Conservation (phyloP, 768 basidiomycete species). For the Lactarius hengduanensis region DNA sequence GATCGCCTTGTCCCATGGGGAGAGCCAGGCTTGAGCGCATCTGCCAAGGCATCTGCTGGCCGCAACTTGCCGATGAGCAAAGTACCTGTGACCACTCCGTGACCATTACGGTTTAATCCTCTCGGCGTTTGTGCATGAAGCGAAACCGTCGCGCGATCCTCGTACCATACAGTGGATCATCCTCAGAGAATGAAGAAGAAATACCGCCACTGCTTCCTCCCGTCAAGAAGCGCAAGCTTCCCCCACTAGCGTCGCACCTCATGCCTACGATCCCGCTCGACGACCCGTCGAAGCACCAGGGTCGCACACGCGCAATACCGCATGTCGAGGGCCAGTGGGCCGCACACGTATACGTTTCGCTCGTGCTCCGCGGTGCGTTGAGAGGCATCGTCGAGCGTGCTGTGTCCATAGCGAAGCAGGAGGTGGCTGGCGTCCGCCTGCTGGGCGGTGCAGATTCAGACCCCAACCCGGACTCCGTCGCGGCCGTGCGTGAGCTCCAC, state of each 20-base stretch:
- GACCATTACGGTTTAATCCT: neutral
- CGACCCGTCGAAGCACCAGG: slow-evolving; percentile 80
- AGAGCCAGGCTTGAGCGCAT: too few relatives aligned
- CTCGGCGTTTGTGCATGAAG: slow-evolving; percentile 15
- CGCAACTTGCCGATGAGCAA: neutral
- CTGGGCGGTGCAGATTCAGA: slow-evolving; percentile 35
- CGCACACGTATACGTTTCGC: slow-evolving; percentile 71
- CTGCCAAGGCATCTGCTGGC: too few relatives aligned
- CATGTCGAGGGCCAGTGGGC: slow-evolving; percentile 88
- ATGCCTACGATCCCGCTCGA: slow-evolving; percentile 54
- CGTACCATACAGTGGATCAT: slow-evolving; percentile 23
- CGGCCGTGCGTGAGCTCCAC: slow-evolving; percentile 55
- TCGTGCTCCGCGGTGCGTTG: slow-evolving; percentile 49
- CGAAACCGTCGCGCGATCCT: slow-evolving; percentile 14
- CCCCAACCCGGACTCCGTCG: slow-evolving; percentile 23
- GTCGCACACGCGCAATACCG: slow-evolving; percentile 68
- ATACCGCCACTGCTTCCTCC: slow-evolving; percentile 4
- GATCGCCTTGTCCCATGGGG: too few relatives aligned
- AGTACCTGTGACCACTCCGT: neutral
- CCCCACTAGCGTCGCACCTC: slow-evolving; percentile 53
- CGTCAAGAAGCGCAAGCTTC: slow-evolving; percentile 53
- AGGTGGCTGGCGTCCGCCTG: slow-evolving; percentile 49
- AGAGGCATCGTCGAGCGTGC: slow-evolving; percentile 47
- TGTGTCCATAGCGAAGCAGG: slow-evolving; percentile 42
- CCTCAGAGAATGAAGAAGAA: slow-evolving; percentile 9